Evolutionary conservation across 768 basidiomycete genomes (phyloP).

Genomic region (Leucocoprinus leucothites): DNA sequence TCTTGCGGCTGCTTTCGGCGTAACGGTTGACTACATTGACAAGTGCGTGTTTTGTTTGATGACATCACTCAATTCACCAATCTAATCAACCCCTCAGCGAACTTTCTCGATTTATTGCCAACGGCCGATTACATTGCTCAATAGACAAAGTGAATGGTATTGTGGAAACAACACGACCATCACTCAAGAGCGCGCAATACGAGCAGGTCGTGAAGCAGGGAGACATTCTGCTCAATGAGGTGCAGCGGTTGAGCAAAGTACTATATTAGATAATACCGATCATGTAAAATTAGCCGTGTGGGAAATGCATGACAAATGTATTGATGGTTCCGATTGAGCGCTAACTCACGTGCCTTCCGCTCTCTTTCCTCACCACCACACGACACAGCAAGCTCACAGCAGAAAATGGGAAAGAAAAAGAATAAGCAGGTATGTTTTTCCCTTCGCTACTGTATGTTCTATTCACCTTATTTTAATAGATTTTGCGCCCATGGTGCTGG

Average conservation of each 20-base stretch:
- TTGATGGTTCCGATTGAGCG: background rate
- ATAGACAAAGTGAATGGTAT: slow-evolving; percentile 96
- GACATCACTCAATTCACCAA: background rate
- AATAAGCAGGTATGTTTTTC: slow-evolving; percentile 45
- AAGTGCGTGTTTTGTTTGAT: slow-evolving; percentile 47
- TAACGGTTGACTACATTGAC: slow-evolving; percentile 85
- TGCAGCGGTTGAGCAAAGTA: slow-evolving; percentile 91
- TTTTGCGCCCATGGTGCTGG: slow-evolving; percentile 96
- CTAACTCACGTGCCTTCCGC: slow-evolving; percentile 7
- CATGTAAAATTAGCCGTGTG: slow-evolving; percentile 3
- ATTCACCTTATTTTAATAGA: slow-evolving; percentile 35
- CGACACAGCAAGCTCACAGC: no score
- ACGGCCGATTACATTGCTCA: slow-evolving; percentile 77
- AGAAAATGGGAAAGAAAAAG: slow-evolving; percentile 55
- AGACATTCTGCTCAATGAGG: slow-evolving; percentile 81
- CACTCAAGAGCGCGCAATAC: slow-evolving; percentile 77
- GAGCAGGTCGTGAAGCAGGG: slow-evolving; percentile 93
- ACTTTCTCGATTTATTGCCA: slow-evolving; percentile 87
- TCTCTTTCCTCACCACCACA: background rate
- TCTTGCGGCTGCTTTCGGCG: slow-evolving; percentile 84
- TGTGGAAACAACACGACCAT: slow-evolving; percentile 82
- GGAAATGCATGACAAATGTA: background rate
- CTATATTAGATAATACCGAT: slow-evolving; percentile 42
- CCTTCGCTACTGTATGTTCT: background rate
- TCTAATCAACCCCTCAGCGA: slow-evolving; percentile 48